Conservation (phyloP, 257 asterid genomes). For the Cinchona pubescens region DNA sequence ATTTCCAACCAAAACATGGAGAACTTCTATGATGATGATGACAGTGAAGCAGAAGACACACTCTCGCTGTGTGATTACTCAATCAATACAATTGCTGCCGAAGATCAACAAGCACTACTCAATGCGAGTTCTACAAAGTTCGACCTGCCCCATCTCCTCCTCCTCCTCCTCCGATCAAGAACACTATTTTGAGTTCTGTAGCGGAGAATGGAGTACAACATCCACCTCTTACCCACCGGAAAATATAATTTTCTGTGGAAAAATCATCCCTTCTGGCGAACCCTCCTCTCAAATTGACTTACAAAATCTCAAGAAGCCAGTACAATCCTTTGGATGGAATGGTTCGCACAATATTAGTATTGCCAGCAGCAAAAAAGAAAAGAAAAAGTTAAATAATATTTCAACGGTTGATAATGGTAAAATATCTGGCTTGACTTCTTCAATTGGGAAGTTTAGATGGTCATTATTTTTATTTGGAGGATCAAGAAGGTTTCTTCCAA, state of each 20-base stretch:
- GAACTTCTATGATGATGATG: not conserved
- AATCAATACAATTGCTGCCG: conserved; percentile 22
- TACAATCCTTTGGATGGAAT: not conserved
- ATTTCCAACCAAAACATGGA: conserved; percentile 19
- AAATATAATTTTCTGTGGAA: conserved; percentile 67
- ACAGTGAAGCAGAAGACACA: conserved; percentile 48
- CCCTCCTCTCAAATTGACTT: conserved; percentile 14
- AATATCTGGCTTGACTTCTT: conserved; percentile 34
- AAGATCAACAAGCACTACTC: conserved; percentile 30
- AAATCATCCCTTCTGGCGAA: conserved; percentile 38
- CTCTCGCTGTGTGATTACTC: conserved; percentile 59
- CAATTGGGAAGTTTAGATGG: conserved; percentile 53
- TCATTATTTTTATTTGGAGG: conserved; percentile 44
- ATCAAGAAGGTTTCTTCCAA: conserved; percentile 37
- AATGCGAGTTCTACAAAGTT: conserved; percentile 30
- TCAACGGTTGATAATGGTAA: conserved; percentile 33
- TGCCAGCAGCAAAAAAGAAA: not conserved
- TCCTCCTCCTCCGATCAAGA: conserved; percentile 20
- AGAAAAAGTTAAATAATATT: conserved; percentile 14
- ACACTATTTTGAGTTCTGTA: conserved; percentile 28
- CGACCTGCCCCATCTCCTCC: conserved; percentile 41
- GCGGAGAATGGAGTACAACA: conserved; percentile 23
- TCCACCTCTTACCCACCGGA: conserved; percentile 7
- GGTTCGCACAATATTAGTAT: conserved; percentile 6
- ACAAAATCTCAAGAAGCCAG: conserved; percentile 1